These are phyloP conservation scores for Neurospora cerealis DNA, from an alignment of 495 filamentous ascomycete species.

Conservation along the genomic window DNA sequence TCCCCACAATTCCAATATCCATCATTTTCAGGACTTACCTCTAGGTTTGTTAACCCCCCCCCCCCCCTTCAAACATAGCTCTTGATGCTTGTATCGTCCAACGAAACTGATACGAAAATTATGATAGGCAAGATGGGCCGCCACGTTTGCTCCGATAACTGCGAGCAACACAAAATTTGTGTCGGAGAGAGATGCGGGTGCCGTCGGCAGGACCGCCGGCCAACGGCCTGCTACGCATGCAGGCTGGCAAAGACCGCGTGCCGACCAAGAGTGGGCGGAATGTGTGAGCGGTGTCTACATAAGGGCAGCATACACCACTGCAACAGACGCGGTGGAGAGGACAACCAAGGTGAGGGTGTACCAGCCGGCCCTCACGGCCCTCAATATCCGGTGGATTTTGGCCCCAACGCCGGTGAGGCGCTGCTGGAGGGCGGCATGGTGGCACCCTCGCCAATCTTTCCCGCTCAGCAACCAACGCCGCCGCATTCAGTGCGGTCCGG, in stretches of 20 bases:
- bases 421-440: neutral
- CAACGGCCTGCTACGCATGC: neutral
- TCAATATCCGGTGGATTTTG: neutral
- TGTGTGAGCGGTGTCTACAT: neutral
- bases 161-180: neutral
- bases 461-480: neutral
- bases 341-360: neutral
- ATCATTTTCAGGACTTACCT: too few relatives aligned
- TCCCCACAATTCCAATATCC: too few relatives aligned
- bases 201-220: neutral
- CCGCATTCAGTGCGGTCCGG: neutral
- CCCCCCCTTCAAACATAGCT: neutral
- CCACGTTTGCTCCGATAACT: neutral
- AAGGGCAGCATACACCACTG: neutral
- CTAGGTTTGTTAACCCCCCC: too few relatives aligned
- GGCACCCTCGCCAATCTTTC: neutral
- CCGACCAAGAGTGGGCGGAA: neutral
- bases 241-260: neutral
- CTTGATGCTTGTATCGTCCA: neutral
- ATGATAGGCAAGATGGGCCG: neutral
- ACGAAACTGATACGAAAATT: neutral
- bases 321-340: neutral
- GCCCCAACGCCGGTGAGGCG: neutral
- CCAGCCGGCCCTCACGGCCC: neutral
- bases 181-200: neutral